Evolutionary conservation across 2,329 filamentous ascomycete genomes (phyloP).

Genomic region (Exserohilum rostratum): DNA sequence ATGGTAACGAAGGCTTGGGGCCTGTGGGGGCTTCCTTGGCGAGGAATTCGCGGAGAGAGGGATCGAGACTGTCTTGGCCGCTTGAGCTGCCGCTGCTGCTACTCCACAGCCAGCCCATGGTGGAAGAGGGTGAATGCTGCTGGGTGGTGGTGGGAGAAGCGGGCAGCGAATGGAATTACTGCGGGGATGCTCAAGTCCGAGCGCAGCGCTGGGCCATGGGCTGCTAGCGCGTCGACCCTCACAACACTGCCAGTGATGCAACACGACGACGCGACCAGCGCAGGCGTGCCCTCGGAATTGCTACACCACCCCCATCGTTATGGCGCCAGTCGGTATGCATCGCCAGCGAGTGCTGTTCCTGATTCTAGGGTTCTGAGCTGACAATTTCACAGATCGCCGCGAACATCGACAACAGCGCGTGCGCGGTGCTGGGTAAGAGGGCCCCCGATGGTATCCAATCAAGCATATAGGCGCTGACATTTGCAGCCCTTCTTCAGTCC

Average conservation of each 20-base stretch:
- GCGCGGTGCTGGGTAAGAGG: slow-evolving; percentile 61
- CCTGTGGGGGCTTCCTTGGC: slow-evolving; percentile 80
- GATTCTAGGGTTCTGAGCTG: background rate
- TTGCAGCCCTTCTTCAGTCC: slow-evolving; percentile 54
- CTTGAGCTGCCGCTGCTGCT: slow-evolving; percentile 48
- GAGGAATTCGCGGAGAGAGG: slow-evolving; percentile 82
- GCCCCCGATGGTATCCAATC: slow-evolving; percentile 7
- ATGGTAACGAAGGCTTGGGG: slow-evolving; percentile 53
- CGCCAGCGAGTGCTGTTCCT: no score
- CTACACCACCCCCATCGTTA: slow-evolving; percentile 26
- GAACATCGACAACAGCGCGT: slow-evolving; percentile 63
- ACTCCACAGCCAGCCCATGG: slow-evolving; percentile 70
- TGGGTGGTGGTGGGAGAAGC: slow-evolving; percentile 3
- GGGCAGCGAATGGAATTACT: slow-evolving; percentile 12
- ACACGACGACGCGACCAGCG: slow-evolving; percentile 23
- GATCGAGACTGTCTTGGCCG: slow-evolving; percentile 74
- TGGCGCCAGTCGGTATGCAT: slow-evolving; percentile 43
- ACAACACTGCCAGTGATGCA: slow-evolving; percentile 21
- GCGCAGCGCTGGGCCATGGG: slow-evolving; percentile 12
- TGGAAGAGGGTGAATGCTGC: background rate
- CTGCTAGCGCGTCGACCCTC: slow-evolving; percentile 24
- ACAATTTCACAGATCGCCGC: slow-evolving; percentile 52
- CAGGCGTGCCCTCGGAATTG: slow-evolving; percentile 15
- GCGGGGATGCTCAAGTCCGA: slow-evolving; percentile 18
- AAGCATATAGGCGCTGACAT: slow-evolving; percentile 26